Conservation (phyloP, 2,329 filamentous ascomycete species). For the Nemania diffusa region DNA sequence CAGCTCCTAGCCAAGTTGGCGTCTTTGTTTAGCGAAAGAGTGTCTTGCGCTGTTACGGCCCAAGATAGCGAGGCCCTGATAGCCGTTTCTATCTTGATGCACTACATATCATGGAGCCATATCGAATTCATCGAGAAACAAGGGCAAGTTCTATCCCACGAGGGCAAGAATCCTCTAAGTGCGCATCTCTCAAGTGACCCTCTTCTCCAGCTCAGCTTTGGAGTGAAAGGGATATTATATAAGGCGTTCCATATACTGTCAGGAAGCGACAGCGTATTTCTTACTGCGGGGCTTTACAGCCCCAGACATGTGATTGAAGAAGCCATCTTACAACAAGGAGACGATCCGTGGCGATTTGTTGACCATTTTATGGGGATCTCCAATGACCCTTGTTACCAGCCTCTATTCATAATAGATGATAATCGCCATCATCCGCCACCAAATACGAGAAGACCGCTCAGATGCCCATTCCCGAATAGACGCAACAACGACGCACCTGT, state of each 20-base stretch:
- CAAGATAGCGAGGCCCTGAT: constrained; percentile 21
- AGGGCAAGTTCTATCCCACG: background rate
- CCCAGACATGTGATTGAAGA: constrained; percentile 21
- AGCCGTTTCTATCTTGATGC: constrained; percentile 22
- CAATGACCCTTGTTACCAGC: background rate
- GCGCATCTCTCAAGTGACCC: constrained; percentile 16
- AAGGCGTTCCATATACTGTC: constrained; percentile 14
- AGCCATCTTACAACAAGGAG: constrained; percentile 15
- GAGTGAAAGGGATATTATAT: constrained; percentile 11
- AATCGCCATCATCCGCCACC: background rate
- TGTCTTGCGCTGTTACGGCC: constrained; percentile 4
- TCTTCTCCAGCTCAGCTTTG: constrained; percentile 28
- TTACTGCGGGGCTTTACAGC: constrained; percentile 20
- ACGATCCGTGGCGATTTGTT: constrained; percentile 15
- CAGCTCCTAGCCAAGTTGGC: constrained; percentile 15
- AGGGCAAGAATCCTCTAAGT: background rate
- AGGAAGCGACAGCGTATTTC: constrained; percentile 25
- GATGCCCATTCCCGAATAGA: background rate
- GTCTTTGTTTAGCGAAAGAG: constrained; percentile 7
- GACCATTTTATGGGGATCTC: constrained; percentile 12
- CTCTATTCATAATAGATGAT: background rate
- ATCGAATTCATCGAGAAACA: constrained; percentile 10
- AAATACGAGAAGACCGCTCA: background rate
- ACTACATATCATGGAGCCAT: constrained; percentile 28
- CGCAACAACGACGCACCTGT: background rate